Conservation (phyloP, 148 eudicot species). For the Bassia scoparia region DNA sequence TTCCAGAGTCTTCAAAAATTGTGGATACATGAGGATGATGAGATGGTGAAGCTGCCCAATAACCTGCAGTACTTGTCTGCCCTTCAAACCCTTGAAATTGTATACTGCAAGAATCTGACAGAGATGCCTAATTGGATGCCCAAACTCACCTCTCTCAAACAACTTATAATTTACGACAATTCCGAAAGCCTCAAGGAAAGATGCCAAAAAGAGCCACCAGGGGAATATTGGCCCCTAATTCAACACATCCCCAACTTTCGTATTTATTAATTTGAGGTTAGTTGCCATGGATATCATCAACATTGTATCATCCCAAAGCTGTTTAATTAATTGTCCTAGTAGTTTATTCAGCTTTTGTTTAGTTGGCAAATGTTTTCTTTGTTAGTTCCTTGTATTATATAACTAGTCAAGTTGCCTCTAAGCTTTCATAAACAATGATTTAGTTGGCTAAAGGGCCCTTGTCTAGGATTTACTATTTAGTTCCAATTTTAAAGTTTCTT, state of each 20-base stretch:
- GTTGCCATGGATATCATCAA: too few species aligned
- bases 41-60: not conserved
- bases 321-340: too few species aligned
- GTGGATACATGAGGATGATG: not conserved
- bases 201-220: slow-evolving; percentile 1
- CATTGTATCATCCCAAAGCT: too few species aligned
- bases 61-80: not conserved
- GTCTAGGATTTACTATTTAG: too few species aligned
- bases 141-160: not conserved
- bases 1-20: not conserved
- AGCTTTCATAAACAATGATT: too few species aligned
- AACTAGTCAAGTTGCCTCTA: too few species aligned
- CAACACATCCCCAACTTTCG: not conserved
- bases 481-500: too few species aligned
- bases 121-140: slow-evolving; percentile 2
- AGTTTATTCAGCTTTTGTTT: too few species aligned
- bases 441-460: too few species aligned
- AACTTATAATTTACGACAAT: not conserved
- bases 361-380: too few species aligned
- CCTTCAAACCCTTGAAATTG: not conserved
- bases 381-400: too few species aligned
- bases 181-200: not conserved
- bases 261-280: too few species aligned
- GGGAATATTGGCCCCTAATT: not conserved
- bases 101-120: not conserved